Percentiles rank a stretch among this genome's conserved stretches.
Evolutionary conservation across 352 stramenopile species (phyloP).

Genomic region (Globisporangium okanoganense): DNA sequence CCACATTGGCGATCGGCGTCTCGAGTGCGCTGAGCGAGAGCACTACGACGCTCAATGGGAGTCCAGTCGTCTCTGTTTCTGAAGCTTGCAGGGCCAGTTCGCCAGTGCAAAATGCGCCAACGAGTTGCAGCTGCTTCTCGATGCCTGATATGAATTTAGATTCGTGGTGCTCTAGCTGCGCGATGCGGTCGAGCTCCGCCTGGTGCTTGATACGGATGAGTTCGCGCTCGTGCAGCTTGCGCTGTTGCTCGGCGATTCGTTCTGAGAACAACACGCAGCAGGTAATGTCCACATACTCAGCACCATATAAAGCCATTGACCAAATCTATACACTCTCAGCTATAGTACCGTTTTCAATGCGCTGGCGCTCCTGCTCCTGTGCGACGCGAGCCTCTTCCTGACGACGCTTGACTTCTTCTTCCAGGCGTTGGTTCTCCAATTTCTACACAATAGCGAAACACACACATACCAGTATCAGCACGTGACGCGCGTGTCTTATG

Average conservation of each 20-base stretch:
- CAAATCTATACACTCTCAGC: too few species aligned
- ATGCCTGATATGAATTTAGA: constrained; percentile 24
- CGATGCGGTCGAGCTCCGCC: constrained; percentile 37
- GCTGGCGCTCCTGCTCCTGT: constrained; percentile 42
- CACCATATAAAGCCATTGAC: not conserved
- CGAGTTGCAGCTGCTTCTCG: constrained; percentile 39
- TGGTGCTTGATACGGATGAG: constrained; percentile 18
- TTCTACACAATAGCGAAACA: constrained; percentile 33
- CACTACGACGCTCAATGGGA: constrained; percentile 25
- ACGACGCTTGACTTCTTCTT: constrained; percentile 42
- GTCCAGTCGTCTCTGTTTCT: not conserved
- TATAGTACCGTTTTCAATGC: constrained; percentile 28
- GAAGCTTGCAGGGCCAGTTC: constrained; percentile 25
- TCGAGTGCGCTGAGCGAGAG: constrained; percentile 23
- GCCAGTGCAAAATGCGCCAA: constrained; percentile 45
- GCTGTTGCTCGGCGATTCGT: constrained; percentile 30
- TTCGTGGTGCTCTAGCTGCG: constrained; percentile 38
- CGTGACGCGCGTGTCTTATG: too few species aligned
- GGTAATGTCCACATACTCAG: not conserved
- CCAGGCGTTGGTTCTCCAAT: constrained; percentile 65
- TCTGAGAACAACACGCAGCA: constrained; percentile 22
- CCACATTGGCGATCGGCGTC: constrained; percentile 21
- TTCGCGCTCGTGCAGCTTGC: constrained; percentile 28
- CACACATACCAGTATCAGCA: too few species aligned
- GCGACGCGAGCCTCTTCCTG: constrained; percentile 40